Base-by-base conservation (phyloP, 257 asterid species). In the Nicotiana benthamiana region DNA sequence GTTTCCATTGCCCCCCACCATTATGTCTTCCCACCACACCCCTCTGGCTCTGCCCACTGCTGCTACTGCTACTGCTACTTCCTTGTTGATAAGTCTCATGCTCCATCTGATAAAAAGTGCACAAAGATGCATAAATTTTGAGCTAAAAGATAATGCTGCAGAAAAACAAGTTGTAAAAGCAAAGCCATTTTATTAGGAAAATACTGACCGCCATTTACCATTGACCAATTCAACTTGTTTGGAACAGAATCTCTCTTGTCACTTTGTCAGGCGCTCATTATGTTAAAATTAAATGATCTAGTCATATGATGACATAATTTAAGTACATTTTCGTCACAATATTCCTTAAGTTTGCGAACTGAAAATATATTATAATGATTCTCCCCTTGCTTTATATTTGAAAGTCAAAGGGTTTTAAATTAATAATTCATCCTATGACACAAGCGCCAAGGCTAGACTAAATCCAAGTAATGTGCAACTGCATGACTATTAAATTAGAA, bases 1-100 rank as follows among this genome's bases (percentile, higher is more conserved):
- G 91, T 48, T 79, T 88, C 91, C 90, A 86, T 83, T 84, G 91
- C 75, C 85, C 86, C 53, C 82, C 90, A 64, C 86, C 90, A 36
- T 83, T 82, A 27, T 74, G 82, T 61, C 84, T 60, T 48, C 86
- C 84, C 84, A 48, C 72, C 83, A 48, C 72, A 70, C 86, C 78
- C 59, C 79, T 57, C 11, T 54, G 78, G 48, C 80, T 56, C 11
- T 34, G 79, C 36, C 80, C 79, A 12, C 43, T 43, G 51, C 70
- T 60, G 30, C 64, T 67, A 4, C 83, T 60, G 30, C 64, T 67
- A 4, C 83, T 77, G 62, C 86, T 75, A 34, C 82, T 66, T 61
- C 80, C 85, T 16, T 18, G 26, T 66, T 65, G 75, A 67, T 60
- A 48, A 27, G 46, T 59, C 51, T 81, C 85, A 8, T 57, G 83